Evolutionary conservation across 1,284 basidiomycete species (phyloP).

Genomic region (Sparassis latifolia): DNA sequence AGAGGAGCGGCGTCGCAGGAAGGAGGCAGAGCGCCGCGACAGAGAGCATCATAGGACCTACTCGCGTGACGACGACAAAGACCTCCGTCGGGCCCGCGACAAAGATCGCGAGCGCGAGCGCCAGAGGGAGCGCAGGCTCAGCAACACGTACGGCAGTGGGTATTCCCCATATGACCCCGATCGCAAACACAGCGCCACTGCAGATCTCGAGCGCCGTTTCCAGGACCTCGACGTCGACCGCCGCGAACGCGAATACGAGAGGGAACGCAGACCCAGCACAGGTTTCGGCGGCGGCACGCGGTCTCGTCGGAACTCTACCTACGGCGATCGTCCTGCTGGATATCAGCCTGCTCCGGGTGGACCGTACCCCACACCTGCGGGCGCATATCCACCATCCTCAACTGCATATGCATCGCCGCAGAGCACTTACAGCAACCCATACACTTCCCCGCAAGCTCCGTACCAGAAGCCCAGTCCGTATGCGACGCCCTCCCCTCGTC

Average conservation of each 20-base stretch:
- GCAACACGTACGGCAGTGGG: slow-evolving; percentile 8
- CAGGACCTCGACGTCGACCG: slow-evolving; percentile 23
- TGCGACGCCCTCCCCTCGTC: slow-evolving; percentile 17
- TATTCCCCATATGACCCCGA: slow-evolving; percentile 8
- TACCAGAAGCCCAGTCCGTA: slow-evolving; percentile 11
- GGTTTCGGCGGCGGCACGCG: slow-evolving; percentile 9
- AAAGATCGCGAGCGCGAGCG: slow-evolving; percentile 35
- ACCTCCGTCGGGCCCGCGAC: slow-evolving; percentile 46
- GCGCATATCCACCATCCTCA: slow-evolving; percentile 9
- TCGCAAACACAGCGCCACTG: slow-evolving; percentile 17
- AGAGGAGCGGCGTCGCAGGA: slow-evolving; percentile 49
- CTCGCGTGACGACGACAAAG: slow-evolving; percentile 38
- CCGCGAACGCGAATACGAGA: slow-evolving; percentile 22
- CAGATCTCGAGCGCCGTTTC: slow-evolving; percentile 28
- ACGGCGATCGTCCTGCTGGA: slow-evolving; percentile 19
- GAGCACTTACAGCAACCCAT: slow-evolving; percentile 9
- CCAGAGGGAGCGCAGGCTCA: slow-evolving; percentile 15
- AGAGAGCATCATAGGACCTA: slow-evolving; percentile 18
- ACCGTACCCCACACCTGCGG: slow-evolving; percentile 7
- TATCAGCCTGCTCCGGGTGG: slow-evolving; percentile 17
- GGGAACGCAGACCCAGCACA: slow-evolving; percentile 13
- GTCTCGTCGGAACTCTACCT: slow-evolving; percentile 21
- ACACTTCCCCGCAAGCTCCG: slow-evolving; percentile 13
- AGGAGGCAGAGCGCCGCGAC: slow-evolving; percentile 34
- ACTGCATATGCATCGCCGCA: not conserved